Base-by-base conservation (phyloP, 1,284 basidiomycete genomes). In the Ustilago crameri region DNA sequence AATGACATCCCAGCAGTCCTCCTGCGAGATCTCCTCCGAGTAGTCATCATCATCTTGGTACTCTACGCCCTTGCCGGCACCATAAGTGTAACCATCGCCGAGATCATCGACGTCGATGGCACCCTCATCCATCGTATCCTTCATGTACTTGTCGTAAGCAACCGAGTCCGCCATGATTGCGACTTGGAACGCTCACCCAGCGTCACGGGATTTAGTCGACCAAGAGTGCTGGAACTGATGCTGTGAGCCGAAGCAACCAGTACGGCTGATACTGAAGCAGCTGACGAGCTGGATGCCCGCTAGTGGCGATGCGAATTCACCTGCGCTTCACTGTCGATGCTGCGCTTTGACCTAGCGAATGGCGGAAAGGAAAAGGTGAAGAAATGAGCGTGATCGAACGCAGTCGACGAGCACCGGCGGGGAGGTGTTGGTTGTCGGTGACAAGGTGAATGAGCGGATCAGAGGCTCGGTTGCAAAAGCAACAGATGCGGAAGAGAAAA, bases 1-100 rank as follows among this genome's bases (percentile, higher is more conserved):
- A 80, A 98, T 98, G 50, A 82, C 78, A 47, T 82, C 80, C 80
- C 80, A 82, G 64, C 75, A 81, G 43, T 80, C 80, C 57, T 83
- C 79, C 51, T 81, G 81, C 20, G 73, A 70, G 63, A 83, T 81
- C 48, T 82, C 80, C 45, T 80, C 76, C 23, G 75, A 56, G 32
- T 69, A 74, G 12, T 70, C 68, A 20, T 71, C 76, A 18, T 73
- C 73, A 40, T 78, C 69, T 35, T 76, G 58, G 46, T 64, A 71
- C 15, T 49, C 53, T 1, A 22, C 47, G 14, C 60, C 59, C 42
- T 69, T 69, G 35, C 68, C 73, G 35, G 43, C 47, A 23, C 27
- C 44, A 34, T 74, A 74, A 23, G 44, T 46, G 53, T 74, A 74
- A 26, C 53, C 48, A 20, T 40, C 58, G 30, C 60, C 63, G 18